These are phyloP conservation scores for Polymyxa betae DNA, from an alignment of 208 protist species.

Conservation along the genomic window DNA sequence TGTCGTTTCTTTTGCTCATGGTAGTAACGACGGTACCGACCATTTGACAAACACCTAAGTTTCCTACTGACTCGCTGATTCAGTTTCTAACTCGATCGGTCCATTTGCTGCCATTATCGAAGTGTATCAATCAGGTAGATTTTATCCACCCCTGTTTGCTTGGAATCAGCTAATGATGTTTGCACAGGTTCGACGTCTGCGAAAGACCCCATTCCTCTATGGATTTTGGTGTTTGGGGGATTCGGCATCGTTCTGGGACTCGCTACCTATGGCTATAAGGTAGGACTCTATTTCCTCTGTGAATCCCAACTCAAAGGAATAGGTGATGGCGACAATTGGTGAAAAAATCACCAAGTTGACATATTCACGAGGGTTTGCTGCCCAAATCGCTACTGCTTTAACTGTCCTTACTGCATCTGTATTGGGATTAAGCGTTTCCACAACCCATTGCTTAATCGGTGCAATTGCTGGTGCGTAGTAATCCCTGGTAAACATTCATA, in stretches of 20 bases:
- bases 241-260: conserved; percentile 53
- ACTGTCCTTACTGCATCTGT: conserved; percentile 56
- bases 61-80: background rate
- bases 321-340: conserved; percentile 51
- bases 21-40: conserved; percentile 35
- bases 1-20: conserved; percentile 58
- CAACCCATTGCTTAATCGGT: conserved; percentile 59
- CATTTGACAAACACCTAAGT: background rate
- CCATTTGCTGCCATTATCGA: conserved; percentile 49
- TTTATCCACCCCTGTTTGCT: background rate
- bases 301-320: background rate
- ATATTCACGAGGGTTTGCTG: conserved; percentile 57
- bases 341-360: conserved; percentile 56
- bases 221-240: conserved; percentile 49
- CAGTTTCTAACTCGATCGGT: conserved; percentile 57
- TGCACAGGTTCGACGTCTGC: background rate
- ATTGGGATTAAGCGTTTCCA: conserved; percentile 54
- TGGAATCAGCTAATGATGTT: background rate
- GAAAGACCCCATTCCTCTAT: conserved; percentile 28
- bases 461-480: conserved; percentile 51
- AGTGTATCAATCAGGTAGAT: background rate
- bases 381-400: conserved; percentile 57
- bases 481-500: background rate
- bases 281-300: background rate
- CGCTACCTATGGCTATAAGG: conserved; percentile 19